These are phyloP conservation scores for Perkinsus olseni DNA, from an alignment of 169 alveolate species.

Conservation along the genomic window DNA sequence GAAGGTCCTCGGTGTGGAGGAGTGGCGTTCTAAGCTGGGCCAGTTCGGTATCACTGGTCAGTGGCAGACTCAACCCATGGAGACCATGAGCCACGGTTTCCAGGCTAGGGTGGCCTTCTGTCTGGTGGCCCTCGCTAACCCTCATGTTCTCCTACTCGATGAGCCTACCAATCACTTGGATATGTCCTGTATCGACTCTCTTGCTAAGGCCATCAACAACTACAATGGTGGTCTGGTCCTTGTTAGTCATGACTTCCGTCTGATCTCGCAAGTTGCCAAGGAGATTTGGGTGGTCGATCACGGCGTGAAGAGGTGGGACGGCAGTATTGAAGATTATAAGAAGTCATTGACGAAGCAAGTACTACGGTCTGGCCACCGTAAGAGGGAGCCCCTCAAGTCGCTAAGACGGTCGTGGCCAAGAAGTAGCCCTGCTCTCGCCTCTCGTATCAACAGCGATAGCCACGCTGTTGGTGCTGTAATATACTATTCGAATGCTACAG, in stretches of 20 bases:
- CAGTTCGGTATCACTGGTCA: neutral
- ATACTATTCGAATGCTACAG: neutral
- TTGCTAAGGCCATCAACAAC: conserved; percentile 82
- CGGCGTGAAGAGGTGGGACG: conserved; percentile 68
- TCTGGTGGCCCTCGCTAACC: conserved; percentile 63
- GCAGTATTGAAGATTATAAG: conserved; percentile 75
- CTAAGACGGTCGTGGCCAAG: neutral
- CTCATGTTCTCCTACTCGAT: conserved; percentile 80
- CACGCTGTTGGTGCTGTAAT: neutral
- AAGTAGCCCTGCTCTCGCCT: neutral
- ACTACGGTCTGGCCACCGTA: neutral
- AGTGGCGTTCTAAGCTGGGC: conserved; percentile 75
- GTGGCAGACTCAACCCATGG: conserved; percentile 23
- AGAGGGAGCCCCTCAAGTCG: neutral
- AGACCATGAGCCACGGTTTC: conserved; percentile 70
- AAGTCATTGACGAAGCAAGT: conserved; percentile 22
- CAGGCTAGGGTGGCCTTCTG: conserved; percentile 38
- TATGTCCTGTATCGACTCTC: conserved; percentile 80
- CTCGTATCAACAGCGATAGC: neutral
- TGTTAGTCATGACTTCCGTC: conserved; percentile 90
- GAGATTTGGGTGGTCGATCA: conserved; percentile 79
- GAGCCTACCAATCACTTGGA: conserved; percentile 93
- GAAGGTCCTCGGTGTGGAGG: conserved; percentile 81
- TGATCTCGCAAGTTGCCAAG: conserved; percentile 85
- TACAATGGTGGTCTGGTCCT: conserved; percentile 88